A percentile compares a stretch with the other conserved stretches of the same genome.
Conservation (phyloP, 164 flowering plant species). For the Chimonanthus praecox region DNA sequence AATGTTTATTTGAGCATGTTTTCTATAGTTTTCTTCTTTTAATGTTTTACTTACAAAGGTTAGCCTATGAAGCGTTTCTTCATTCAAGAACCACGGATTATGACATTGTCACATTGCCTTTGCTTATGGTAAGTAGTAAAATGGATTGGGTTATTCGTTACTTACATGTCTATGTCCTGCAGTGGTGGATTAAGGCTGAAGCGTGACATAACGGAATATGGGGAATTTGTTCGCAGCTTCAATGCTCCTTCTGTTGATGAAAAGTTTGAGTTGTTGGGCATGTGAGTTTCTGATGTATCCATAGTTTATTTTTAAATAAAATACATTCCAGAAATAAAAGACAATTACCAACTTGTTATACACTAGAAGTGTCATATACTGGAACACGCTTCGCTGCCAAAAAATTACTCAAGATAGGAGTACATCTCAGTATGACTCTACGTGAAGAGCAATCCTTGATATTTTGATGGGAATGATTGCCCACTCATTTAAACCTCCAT, state of each 20-base stretch:
- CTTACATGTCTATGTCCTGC: conserved; percentile 8
- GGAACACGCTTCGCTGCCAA: too few relatives aligned
- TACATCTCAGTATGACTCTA: too few relatives aligned
- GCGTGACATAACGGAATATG: conserved; percentile 97
- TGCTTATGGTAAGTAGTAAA: neutral
- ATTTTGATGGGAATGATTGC: too few relatives aligned
- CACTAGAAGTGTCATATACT: too few relatives aligned
- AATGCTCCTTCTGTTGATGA: conserved; percentile 96
- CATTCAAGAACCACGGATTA: neutral
- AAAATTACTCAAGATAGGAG: too few relatives aligned
- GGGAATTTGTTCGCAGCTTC: conserved; percentile 91
- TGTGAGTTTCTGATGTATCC: conserved; percentile 44
- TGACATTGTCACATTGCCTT: neutral
- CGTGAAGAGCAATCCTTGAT: too few relatives aligned
- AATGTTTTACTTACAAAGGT: neutral
- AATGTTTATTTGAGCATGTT: too few relatives aligned
- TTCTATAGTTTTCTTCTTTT: neutral
- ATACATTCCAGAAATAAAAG: too few relatives aligned
- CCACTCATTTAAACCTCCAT: too few relatives aligned
- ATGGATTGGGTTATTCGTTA: neutral
- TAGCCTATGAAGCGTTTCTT: neutral
- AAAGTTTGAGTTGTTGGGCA: conserved; percentile 88
- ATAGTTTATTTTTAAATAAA: too few relatives aligned
- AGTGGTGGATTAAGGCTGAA: conserved; percentile 95
- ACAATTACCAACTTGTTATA: too few relatives aligned